Base-by-base conservation (phyloP, 208 protist genomes). In the Crithidia brevicula region DNA sequence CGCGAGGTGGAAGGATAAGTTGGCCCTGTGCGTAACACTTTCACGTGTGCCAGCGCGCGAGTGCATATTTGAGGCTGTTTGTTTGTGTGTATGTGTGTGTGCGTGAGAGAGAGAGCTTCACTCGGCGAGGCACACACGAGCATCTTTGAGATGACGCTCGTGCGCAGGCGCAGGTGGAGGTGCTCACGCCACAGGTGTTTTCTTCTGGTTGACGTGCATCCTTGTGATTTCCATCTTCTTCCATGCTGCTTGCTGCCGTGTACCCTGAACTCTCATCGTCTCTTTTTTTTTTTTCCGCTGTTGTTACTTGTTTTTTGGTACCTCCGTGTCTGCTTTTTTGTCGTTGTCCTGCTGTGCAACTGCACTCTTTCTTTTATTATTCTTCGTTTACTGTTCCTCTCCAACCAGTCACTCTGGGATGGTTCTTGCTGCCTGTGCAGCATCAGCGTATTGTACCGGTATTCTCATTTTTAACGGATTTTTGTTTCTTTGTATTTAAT, bases 131-230 rank as follows among this genome's bases (percentile, higher is more conserved):
- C n/a, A n/a, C n/a, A n/a, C n/a, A n/a, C n/a, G n/a, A n/a, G n/a
- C n/a, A n/a, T n/a, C n/a, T n/a, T n/a, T n/a, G n/a, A n/a, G n/a
- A n/a, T n/a, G n/a, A n/a, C n/a, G n/a, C n/a, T n/a, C 18, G 42
- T 18, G 16, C 16, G 18, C 42, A 6, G 0, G 9, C 8, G 52
- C 33, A 10, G 10, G 31, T 43, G n/a, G 3, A 13, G 15, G 3
- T 33, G 9, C 22, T 23, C 30, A 6, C 30, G 7, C 8, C 23
- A 46, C 36, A 47, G 53, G n/a, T 62, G 20, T 50, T 50, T 50
- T 25, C 33, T 15, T 62, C 40, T 62, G 56, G 27, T 50, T 62
- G 56, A 7, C 50, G 56, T 47, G 3, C 52, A 10, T 30, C 36
- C 7, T 54, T 54, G 13, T 10, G 25, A 52, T 56, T 25, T 40